Evolutionary conservation across 345 rosid genomes (phyloP).

Genomic region (Physaria fendleri): DNA sequence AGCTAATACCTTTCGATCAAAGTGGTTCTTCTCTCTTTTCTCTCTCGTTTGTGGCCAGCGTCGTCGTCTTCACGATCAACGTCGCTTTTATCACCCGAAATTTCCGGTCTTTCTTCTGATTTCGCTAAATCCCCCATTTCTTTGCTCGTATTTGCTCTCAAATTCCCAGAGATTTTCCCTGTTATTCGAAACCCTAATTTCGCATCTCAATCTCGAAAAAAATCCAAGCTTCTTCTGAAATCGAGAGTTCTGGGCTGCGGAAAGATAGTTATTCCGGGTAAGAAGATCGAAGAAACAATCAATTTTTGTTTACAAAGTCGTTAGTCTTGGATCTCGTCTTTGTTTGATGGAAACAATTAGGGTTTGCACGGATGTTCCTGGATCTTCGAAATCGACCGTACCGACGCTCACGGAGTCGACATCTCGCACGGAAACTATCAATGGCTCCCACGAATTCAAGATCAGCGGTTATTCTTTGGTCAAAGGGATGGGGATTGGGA

Average conservation of each 20-base stretch:
- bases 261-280: not conserved
- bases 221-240: constrained; percentile 8
- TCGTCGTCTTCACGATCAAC: constrained; percentile 29
- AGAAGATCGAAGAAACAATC: not conserved
- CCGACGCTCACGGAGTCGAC: constrained; percentile 42
- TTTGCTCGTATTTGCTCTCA: not conserved
- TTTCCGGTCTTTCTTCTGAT: not conserved
- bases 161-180: not conserved
- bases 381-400: constrained; percentile 26
- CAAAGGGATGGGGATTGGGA: constrained; percentile 74
- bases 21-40: constrained; percentile 10
- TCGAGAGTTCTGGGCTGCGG: constrained; percentile 6
- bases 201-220: not conserved
- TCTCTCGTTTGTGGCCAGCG: constrained; percentile 10
- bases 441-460: constrained; percentile 68
- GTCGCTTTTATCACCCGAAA: constrained; percentile 15
- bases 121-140: not conserved
- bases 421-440: constrained; percentile 54
- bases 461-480: constrained; percentile 55
- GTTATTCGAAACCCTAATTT: constrained; percentile 3
- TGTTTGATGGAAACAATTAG: constrained; percentile 52
- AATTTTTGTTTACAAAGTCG: constrained; percentile 8
- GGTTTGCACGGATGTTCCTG: constrained; percentile 37
- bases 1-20: constrained; percentile 9
- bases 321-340: constrained; percentile 13